Evolutionary conservation across 1,284 basidiomycete genomes (phyloP).

Genomic region (Papiliotrema fonsecae): DNA sequence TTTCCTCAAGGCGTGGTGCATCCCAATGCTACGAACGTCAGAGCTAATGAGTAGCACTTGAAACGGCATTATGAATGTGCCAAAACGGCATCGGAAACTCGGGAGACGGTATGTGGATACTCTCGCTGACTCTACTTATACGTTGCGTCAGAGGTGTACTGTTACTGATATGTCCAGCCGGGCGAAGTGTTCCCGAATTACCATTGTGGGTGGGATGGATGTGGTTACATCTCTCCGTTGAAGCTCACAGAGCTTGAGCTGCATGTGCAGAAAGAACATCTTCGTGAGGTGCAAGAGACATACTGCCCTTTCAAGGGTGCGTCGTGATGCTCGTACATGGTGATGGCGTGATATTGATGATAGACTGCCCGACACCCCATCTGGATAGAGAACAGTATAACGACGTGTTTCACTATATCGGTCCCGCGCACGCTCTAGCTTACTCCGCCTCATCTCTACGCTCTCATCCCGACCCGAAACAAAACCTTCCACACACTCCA

Average conservation of each 20-base stretch:
- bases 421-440: neutral
- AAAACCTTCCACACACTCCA: neutral
- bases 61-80: conserved; percentile 1
- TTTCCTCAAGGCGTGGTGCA: too few species aligned
- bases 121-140: too few species aligned
- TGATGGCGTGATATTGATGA: neutral
- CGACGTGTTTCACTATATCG: neutral
- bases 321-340: neutral
- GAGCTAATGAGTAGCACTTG: conserved; percentile 2
- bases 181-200: neutral
- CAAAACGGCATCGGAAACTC: neutral
- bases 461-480: neutral
- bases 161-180: neutral
- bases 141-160: too few species aligned
- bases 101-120: too few species aligned
- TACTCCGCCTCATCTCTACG: neutral
- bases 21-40: neutral
- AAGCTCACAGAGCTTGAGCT: neutral
- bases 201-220: conserved; percentile 13
- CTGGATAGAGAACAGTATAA: neutral
- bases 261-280: conserved; percentile 8
- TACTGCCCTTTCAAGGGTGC: conserved; percentile 12
- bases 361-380: neutral
- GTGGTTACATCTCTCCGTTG: neutral
- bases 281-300: neutral